Evolutionary conservation across 805 yeast species (phyloP), one percentile per base, ranked within the genome.

Genomic region (Saturnispora sekii): DNA sequence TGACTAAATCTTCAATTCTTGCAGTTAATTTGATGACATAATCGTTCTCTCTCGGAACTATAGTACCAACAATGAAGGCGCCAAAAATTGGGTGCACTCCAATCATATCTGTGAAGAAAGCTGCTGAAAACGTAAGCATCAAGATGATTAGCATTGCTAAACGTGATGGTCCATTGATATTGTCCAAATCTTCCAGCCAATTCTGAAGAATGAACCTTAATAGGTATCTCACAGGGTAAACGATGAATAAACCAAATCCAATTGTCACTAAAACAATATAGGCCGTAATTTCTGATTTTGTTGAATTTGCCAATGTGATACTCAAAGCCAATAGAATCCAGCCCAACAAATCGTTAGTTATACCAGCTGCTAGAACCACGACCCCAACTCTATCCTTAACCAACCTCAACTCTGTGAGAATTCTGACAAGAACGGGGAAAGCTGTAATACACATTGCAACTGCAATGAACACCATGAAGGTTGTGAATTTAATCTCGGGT

Each of bases 1-100:
- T 79, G 26, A 85, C 86, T 45, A 84, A 64, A 57, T 84, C 90
- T 61, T 84, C 95, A 61, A 84, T 74, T 55, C 83, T 79, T 52
- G 79, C 85, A 2, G 86, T 81, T 40, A 84, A 65, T 35, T 72
- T 73, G 34, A 82, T 72, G 14, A 80, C 87, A 57, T 79, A 82
- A 14, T 82, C 82, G 53, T 80, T 76, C 41, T 84, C 88, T 53
- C 90, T 69, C 8, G 94, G 94, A 6, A 84, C 74, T 42, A 84
- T 74, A 30, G 81, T 66, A 4, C 95, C 95, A 10, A 79, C 77
- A 62, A 84, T 70, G 55, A 84, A 85, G 0, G 90, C 93, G 35
- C 94, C 95, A 62, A 84, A 84, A 53, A 84, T 84, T 0, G 93
- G 84, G 61, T 84, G 94, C 10, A 83, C 90, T 5, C 94, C 95